These are phyloP conservation scores for Cryptosporidium felis DNA, from an alignment of 169 alveolate species.

Conservation along the genomic window DNA sequence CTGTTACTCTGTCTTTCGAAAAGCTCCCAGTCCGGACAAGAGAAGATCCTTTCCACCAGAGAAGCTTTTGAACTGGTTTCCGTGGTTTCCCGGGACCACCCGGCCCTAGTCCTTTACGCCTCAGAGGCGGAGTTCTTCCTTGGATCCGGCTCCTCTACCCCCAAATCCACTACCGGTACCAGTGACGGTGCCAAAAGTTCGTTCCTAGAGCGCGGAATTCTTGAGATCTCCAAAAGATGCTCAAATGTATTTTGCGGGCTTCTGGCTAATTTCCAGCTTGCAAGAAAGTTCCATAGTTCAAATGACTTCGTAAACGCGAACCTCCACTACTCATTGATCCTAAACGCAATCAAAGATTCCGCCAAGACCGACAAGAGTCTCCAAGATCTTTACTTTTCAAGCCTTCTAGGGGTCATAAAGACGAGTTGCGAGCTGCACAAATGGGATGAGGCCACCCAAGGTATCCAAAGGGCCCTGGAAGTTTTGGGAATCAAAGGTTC, in stretches of 20 bases:
- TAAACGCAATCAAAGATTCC: not conserved
- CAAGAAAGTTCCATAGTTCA: not conserved
- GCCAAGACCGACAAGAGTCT: not conserved
- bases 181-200: not conserved
- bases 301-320: not conserved
- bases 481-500: slow-evolving; percentile 31
- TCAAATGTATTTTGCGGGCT: not conserved
- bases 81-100: slow-evolving; percentile 11
- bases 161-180: too few relatives aligned
- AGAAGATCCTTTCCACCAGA: not conserved
- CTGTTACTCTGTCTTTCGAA: slow-evolving; percentile 19
- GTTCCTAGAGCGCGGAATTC: not conserved
- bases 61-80: slow-evolving; percentile 1
- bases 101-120: slow-evolving; percentile 28
- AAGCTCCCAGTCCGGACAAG: slow-evolving; percentile 3
- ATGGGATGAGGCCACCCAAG: slow-evolving; percentile 34
- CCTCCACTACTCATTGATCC: not conserved
- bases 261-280: slow-evolving; percentile 16
- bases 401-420: slow-evolving; percentile 20
- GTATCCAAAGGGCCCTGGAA: slow-evolving; percentile 33
- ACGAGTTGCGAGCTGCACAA: slow-evolving; percentile 23
- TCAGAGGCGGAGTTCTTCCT: slow-evolving; percentile 7
- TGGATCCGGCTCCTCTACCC: too few relatives aligned
- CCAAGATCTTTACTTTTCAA: not conserved
- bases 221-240: slow-evolving; percentile 29